Percentiles rank a stretch among this genome's conserved stretches.
These are phyloP conservation scores for Euphrasia confusa DNA, from an alignment of 257 asterid species.

Conservation along the genomic window DNA sequence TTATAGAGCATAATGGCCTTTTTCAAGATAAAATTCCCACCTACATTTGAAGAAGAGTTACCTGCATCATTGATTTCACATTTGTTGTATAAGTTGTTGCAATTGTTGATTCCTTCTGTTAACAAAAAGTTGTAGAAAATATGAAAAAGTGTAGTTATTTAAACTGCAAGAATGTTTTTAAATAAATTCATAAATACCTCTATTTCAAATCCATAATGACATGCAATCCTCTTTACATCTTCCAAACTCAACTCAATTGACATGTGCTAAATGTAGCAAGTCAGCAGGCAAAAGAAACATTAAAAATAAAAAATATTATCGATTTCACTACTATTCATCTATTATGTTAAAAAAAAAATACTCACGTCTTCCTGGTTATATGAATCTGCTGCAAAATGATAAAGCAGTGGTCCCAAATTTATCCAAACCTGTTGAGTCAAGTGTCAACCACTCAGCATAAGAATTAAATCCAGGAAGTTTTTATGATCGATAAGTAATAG, in stretches of 20 bases:
- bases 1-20: neutral
- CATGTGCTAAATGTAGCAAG: constrained; percentile 61
- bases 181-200: constrained; percentile 45
- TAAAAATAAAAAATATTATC: constrained; percentile 14
- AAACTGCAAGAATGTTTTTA: constrained; percentile 4
- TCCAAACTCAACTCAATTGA: constrained; percentile 95
- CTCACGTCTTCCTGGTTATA: constrained; percentile 83
- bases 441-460: constrained; percentile 29
- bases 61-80: constrained; percentile 95
- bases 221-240: constrained; percentile 82
- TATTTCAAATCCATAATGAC: constrained; percentile 72
- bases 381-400: constrained; percentile 91
- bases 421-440: constrained; percentile 69
- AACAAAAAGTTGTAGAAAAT: neutral
- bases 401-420: constrained; percentile 91
- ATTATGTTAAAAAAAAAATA: constrained; percentile 10
- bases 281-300: constrained; percentile 13
- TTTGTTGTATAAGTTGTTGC: constrained; percentile 79
- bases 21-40: neutral
- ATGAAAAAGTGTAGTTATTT: neutral
- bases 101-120: constrained; percentile 74
- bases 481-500: constrained; percentile 19
- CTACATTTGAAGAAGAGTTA: constrained; percentile 7
- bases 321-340: constrained; percentile 11
- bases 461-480: constrained; percentile 16